Evolutionary conservation across 2,329 filamentous ascomycete species (phyloP).

Genomic region (Penicillium hordei): DNA sequence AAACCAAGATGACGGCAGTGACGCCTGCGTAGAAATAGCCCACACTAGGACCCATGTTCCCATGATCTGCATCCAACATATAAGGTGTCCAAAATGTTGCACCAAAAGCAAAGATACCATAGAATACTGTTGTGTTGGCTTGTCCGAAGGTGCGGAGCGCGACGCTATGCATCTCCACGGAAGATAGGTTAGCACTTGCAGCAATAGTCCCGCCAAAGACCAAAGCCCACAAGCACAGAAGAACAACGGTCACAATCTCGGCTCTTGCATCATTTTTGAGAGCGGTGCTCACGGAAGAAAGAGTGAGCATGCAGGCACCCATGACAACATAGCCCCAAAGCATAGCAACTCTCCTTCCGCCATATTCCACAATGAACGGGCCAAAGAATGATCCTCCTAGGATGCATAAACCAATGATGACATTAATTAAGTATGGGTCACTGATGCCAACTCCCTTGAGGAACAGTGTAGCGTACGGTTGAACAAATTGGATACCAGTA

Average conservation of each 20-base stretch:
- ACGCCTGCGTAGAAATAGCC: constrained; percentile 32
- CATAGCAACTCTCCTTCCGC: constrained; percentile 21
- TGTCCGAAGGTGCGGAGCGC: constrained; percentile 27
- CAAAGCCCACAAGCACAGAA: constrained; percentile 29
- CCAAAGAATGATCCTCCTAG: constrained; percentile 16
- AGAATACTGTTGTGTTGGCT: constrained; percentile 24
- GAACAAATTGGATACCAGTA: constrained; percentile 25
- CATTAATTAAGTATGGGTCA: constrained; percentile 22
- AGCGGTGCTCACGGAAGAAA: constrained; percentile 20
- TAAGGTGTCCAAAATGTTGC: constrained; percentile 26
- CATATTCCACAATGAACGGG: constrained; percentile 22
- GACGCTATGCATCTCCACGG: constrained; percentile 28
- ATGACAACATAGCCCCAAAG: constrained; percentile 21
- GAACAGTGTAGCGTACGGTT: constrained; percentile 15
- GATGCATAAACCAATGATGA: constrained; percentile 17
- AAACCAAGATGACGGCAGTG: constrained; percentile 16
- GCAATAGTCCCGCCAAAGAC: constrained; percentile 26
- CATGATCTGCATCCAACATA: constrained; percentile 23
- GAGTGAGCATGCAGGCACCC: constrained; percentile 24
- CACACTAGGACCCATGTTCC: constrained; percentile 30
- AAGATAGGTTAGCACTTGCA: constrained; percentile 18
- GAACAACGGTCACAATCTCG: constrained; percentile 20
- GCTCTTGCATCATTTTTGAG: constrained; percentile 11
- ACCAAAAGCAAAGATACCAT: constrained; percentile 23
- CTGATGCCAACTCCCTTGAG: constrained; percentile 22